Evolutionary conservation across 2,329 filamentous ascomycete species (phyloP).

Genomic region (Pseudocercospora fijiensis): DNA sequence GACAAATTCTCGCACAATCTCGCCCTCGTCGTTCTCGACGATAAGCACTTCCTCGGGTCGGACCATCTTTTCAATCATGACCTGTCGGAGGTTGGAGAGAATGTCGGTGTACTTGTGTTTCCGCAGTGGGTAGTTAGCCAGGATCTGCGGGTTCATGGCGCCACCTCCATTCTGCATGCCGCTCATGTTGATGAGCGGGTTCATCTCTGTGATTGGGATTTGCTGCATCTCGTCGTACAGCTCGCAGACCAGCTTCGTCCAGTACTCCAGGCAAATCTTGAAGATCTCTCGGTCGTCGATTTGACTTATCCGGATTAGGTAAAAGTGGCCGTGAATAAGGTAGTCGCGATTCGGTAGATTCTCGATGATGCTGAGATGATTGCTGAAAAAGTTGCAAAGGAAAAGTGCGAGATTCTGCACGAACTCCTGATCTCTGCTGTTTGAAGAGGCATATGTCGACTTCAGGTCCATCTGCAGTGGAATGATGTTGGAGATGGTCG

Average conservation of each 20-base stretch:
- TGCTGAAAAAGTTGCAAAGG: slow-evolving; percentile 93
- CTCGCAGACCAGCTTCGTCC: slow-evolving; percentile 97
- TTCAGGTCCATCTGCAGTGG: slow-evolving; percentile 88
- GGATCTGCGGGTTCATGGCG: slow-evolving; percentile 77
- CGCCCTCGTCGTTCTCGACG: slow-evolving; percentile 98
- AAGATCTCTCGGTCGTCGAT: slow-evolving; percentile 99
- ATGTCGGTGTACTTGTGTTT: slow-evolving; percentile 99
- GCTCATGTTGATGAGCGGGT: slow-evolving; percentile 80
- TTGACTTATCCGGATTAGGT: slow-evolving; percentile 95
- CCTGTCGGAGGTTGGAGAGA: slow-evolving; percentile 85
- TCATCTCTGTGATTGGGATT: slow-evolving; percentile 87
- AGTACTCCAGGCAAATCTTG: slow-evolving; percentile 99
- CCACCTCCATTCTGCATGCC: slow-evolving; percentile 73
- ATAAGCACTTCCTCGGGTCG: slow-evolving; percentile 95
- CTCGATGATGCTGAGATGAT: slow-evolving; percentile 90
- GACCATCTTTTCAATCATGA: slow-evolving; percentile 99
- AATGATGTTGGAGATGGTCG: slow-evolving; percentile 89
- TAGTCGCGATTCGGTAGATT: slow-evolving; percentile 94
- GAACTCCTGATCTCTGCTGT: slow-evolving; percentile 92
- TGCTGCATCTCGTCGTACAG: slow-evolving; percentile 99
- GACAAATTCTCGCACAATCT: slow-evolving; percentile 98
- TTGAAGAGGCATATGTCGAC: slow-evolving; percentile 85
- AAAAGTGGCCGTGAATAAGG: slow-evolving; percentile 93
- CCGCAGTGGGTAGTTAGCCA: slow-evolving; percentile 86
- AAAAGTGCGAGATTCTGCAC: slow-evolving; percentile 96